Evolutionary conservation across 352 stramenopile genomes (phyloP).

Genomic region (Aphanomyces euteiches): DNA sequence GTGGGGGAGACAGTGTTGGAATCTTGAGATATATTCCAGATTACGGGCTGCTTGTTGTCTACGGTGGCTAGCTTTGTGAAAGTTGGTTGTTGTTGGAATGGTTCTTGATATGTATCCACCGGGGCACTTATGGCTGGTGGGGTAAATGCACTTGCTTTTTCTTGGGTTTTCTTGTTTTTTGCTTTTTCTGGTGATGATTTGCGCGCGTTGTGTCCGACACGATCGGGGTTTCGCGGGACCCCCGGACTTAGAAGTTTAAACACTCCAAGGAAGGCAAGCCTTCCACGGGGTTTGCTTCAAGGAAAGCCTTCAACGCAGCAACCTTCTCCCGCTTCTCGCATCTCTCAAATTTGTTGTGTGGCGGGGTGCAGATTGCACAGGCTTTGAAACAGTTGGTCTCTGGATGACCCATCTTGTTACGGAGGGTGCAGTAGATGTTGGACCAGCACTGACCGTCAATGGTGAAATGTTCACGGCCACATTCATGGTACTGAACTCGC

Average conservation of each 20-base stretch:
- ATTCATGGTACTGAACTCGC: background rate
- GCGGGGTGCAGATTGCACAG: background rate
- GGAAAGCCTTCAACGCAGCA: background rate
- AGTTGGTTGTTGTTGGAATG: background rate
- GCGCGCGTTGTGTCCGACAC: background rate
- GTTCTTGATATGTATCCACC: background rate
- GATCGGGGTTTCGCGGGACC: background rate
- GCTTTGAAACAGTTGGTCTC: background rate
- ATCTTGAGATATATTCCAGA: constrained; percentile 4
- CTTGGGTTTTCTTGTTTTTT: background rate
- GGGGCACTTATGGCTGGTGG: background rate
- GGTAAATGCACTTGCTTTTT: background rate
- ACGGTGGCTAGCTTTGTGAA: background rate
- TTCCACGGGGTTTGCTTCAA: background rate
- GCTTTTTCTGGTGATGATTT: background rate
- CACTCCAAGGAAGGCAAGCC: background rate
- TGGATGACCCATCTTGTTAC: background rate
- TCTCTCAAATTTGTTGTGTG: background rate
- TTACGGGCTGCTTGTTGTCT: background rate
- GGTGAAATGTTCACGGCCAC: background rate
- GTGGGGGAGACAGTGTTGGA: background rate
- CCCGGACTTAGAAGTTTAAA: constrained; percentile 7
- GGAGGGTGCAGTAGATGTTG: background rate
- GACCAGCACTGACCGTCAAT: background rate
- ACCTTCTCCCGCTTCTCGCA: background rate